Evolutionary conservation across 2,329 filamentous ascomycete species (phyloP).

Genomic region (Phoma sp.): DNA sequence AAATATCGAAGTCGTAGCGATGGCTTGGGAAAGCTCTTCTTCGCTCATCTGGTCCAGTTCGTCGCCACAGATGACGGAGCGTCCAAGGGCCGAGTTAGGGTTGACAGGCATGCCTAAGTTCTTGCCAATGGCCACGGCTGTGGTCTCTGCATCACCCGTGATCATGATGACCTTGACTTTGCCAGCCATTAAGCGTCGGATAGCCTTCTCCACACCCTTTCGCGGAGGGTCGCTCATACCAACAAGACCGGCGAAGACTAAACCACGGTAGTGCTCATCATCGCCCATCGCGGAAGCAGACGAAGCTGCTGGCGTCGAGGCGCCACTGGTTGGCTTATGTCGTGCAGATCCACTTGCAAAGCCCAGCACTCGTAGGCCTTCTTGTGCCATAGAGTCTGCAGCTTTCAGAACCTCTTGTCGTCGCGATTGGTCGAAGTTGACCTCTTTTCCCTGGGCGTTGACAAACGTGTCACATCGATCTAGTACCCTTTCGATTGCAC

Average conservation of each 20-base stretch:
- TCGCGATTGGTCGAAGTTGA: constrained; percentile 79
- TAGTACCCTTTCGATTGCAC: constrained; percentile 86
- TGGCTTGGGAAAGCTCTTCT: constrained; percentile 80
- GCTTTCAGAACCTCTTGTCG: constrained; percentile 78
- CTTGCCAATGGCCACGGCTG: constrained; percentile 89
- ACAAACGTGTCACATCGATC: constrained; percentile 90
- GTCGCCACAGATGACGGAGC: constrained; percentile 82
- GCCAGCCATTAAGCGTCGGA: constrained; percentile 87
- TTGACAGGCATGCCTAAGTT: constrained; percentile 92
- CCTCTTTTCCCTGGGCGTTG: constrained; percentile 82
- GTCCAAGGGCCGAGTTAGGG: constrained; percentile 65
- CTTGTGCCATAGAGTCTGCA: constrained; percentile 84
- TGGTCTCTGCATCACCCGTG: constrained; percentile 94
- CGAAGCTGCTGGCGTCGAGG: constrained; percentile 36
- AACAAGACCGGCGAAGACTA: constrained; percentile 90
- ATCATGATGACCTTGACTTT: constrained; percentile 99
- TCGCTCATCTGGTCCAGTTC: constrained; percentile 94
- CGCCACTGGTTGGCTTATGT: constrained; percentile 40
- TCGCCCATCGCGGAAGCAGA: constrained; percentile 50
- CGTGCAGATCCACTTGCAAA: constrained; percentile 82
- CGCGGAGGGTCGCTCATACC: constrained; percentile 98
- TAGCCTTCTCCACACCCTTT: constrained; percentile 87
- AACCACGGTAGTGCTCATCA: constrained; percentile 80
- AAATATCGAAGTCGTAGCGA: constrained; percentile 91
- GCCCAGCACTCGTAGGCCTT: constrained; percentile 87